A percentile compares a stretch with the other conserved stretches of the same genome.
Conservation (phyloP, 495 filamentous ascomycete species). For the Rostrohypoxylon terebratum region DNA sequence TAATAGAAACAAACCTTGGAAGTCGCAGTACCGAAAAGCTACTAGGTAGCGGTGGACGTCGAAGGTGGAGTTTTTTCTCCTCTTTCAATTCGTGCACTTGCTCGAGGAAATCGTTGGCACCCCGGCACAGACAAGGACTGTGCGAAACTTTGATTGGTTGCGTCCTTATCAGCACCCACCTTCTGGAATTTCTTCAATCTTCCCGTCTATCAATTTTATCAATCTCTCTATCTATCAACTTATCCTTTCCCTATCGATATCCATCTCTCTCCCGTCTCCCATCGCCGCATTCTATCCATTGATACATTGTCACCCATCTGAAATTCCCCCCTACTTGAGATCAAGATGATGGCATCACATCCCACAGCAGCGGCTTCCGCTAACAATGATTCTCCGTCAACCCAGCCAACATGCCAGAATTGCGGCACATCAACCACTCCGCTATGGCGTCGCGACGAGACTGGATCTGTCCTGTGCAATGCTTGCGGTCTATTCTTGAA, state of each 20-base stretch:
- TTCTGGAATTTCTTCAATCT: constrained; percentile 48
- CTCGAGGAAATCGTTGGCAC: constrained; percentile 22
- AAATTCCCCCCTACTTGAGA: constrained; percentile 20
- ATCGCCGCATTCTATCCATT: constrained; percentile 36
- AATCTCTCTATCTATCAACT: constrained; percentile 38
- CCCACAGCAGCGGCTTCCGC: constrained; percentile 49
- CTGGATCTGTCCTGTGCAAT: constrained; percentile 98
- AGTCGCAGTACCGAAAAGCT: constrained; percentile 17
- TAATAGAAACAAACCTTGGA: constrained; percentile 10
- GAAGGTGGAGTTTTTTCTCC: constrained; percentile 27
- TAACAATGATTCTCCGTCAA: constrained; percentile 69
- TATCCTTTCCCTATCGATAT: constrained; percentile 52
- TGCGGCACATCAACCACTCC: constrained; percentile 96
- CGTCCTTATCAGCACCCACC: constrained; percentile 45
- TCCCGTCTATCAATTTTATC: constrained; percentile 56
- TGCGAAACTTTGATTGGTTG: constrained; percentile 37
- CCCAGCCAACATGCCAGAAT: constrained; percentile 97
- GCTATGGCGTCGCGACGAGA: constrained; percentile 96
- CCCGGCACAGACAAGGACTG: constrained; percentile 26
- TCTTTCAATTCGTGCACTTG: constrained; percentile 28
- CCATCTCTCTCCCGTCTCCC: constrained; percentile 46
- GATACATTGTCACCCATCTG: constrained; percentile 26
- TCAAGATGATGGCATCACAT: constrained; percentile 53
- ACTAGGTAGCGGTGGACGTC: constrained; percentile 6
- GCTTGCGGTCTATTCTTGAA: constrained; percentile 98